Evolutionary conservation across 2,329 filamentous ascomycete genomes (phyloP).

Genomic region (Cercospora sp.): DNA sequence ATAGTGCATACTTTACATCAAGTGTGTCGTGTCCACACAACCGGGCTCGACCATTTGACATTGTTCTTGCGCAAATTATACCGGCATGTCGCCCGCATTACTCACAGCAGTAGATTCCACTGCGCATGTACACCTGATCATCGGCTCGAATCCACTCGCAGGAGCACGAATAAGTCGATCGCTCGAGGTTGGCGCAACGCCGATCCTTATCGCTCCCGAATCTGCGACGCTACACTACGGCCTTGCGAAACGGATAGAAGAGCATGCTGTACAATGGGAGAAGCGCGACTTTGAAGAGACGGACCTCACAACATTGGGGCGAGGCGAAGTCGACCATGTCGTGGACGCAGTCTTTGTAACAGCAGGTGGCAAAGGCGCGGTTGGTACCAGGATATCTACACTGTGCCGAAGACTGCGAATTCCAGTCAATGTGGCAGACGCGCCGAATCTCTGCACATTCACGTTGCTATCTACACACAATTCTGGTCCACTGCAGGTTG

Average conservation of each 20-base stretch:
- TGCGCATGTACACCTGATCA: slow-evolving; percentile 74
- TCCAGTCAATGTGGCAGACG: slow-evolving; percentile 89
- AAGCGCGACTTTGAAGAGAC: slow-evolving; percentile 66
- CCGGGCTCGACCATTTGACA: background rate
- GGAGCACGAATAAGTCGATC: slow-evolving; percentile 78
- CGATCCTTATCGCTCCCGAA: slow-evolving; percentile 74
- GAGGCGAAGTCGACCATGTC: slow-evolving; percentile 71
- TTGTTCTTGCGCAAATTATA: slow-evolving; percentile 5
- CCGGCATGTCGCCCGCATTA: slow-evolving; percentile 55
- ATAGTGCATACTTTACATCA: background rate
- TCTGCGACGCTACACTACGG: slow-evolving; percentile 59
- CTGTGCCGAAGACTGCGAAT: slow-evolving; percentile 79
- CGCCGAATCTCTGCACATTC: slow-evolving; percentile 83
- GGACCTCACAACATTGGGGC: slow-evolving; percentile 74
- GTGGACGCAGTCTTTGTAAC: slow-evolving; percentile 95
- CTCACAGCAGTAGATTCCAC: slow-evolving; percentile 71
- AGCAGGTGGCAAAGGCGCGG: slow-evolving; percentile 50
- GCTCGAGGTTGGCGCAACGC: slow-evolving; percentile 75
- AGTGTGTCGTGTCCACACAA: background rate
- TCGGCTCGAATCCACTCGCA: slow-evolving; percentile 86
- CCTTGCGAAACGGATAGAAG: slow-evolving; percentile 64
- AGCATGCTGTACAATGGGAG: slow-evolving; percentile 66
- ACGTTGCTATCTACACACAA: slow-evolving; percentile 83
- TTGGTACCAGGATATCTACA: slow-evolving; percentile 64
- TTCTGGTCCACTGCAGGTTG: slow-evolving; percentile 90